A percentile compares a stretch with the other conserved stretches of the same genome.
phyloP scores from a whole-genome alignment of 305 asterid species.

The Caryopteris hybrid region DNA sequence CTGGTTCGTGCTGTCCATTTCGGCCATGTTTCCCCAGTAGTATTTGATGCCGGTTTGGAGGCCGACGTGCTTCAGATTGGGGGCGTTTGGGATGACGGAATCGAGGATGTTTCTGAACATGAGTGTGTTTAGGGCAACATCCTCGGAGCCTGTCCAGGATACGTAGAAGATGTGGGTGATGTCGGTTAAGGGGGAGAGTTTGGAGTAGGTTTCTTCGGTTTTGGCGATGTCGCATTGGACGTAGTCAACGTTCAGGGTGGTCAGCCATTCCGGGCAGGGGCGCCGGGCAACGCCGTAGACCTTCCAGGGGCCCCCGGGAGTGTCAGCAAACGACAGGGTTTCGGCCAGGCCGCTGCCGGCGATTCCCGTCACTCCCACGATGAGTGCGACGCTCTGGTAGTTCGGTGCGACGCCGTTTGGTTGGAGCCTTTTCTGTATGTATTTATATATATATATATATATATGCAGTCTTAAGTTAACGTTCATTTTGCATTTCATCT shows the following conservation, averaged over 20 bases:
- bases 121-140: constrained; percentile 35
- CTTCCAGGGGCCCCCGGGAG: constrained; percentile 71
- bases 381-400: constrained; percentile 41
- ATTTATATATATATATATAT: neutral
- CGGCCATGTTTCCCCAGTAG: constrained; percentile 49
- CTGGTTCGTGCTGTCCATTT: constrained; percentile 23
- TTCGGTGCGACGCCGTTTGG: constrained; percentile 14
- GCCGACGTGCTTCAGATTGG: constrained; percentile 41
- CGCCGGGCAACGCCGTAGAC: constrained; percentile 67
- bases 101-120: constrained; percentile 57
- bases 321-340: constrained; percentile 35
- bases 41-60: constrained; percentile 64
- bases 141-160: constrained; percentile 58
- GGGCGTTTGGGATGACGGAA: constrained; percentile 39
- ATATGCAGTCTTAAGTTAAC: neutral
- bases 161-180: constrained; percentile 62
- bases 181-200: constrained; percentile 43
- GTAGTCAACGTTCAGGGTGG: constrained; percentile 35
- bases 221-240: constrained; percentile 59
- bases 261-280: constrained; percentile 34
- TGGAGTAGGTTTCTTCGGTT: constrained; percentile 32
- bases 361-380: constrained; percentile 59
- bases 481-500: no score
- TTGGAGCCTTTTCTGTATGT: constrained; percentile 13
- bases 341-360: constrained; percentile 57